Evolutionary conservation across 2,329 filamentous ascomycete species (phyloP).

Genomic region (Myriosclerotinia scirpicola): DNA sequence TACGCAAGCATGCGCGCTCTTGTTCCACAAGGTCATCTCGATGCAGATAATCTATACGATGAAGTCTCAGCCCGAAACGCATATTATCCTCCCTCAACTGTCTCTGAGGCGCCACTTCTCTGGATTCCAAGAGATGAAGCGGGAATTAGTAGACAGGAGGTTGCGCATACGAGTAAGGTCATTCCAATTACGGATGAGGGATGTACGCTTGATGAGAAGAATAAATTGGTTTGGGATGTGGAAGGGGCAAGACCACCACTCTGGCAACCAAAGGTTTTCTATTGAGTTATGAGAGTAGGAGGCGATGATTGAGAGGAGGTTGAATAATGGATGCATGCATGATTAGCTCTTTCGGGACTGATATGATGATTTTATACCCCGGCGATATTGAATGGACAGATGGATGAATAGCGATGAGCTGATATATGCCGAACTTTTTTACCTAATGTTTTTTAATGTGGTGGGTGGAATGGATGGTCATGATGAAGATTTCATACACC

Average conservation of each 20-base stretch:
- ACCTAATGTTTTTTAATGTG: background rate
- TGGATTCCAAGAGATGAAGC: constrained; percentile 80
- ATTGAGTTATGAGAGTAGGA: constrained; percentile 27
- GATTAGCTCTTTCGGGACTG: background rate
- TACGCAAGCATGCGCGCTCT: constrained; percentile 69
- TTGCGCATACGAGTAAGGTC: constrained; percentile 67
- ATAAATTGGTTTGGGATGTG: constrained; percentile 59
- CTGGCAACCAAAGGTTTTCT: constrained; percentile 52
- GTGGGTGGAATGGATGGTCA: background rate
- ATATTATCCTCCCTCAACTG: constrained; percentile 72
- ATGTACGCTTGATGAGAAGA: constrained; percentile 69
- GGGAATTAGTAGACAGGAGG: constrained; percentile 75
- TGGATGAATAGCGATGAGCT: background rate
- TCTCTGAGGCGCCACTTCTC: constrained; percentile 62
- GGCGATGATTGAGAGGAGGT: background rate
- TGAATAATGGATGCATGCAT: no score
- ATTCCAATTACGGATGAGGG: constrained; percentile 81
- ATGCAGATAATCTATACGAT: constrained; percentile 57
- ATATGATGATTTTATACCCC: constrained; percentile 9
- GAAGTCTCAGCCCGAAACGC: constrained; percentile 63
- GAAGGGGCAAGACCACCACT: constrained; percentile 58
- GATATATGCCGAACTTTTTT: background rate
- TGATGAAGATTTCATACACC: background rate
- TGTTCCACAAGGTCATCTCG: constrained; percentile 56
- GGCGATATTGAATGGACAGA: background rate